These are phyloP conservation scores for Heliamphora exappendiculata DNA, from an alignment of 148 eudicot species.

Conservation along the genomic window DNA sequence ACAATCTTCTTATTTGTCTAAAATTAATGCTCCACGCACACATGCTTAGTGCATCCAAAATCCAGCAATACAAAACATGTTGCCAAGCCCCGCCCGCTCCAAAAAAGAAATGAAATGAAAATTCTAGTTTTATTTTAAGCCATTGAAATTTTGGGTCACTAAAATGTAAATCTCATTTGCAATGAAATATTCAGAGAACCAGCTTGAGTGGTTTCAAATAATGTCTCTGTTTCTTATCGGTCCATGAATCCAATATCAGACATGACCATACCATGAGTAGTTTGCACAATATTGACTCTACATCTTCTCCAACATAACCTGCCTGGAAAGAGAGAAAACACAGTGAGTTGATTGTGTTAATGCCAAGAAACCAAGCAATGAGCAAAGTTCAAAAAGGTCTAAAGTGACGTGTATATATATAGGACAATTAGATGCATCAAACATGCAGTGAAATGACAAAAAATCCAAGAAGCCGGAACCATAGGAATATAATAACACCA, in stretches of 20 bases:
- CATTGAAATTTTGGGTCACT: background rate
- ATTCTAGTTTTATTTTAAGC: no score
- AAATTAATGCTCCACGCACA: background rate
- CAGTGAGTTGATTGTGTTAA: constrained; percentile 1
- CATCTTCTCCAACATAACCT: constrained; percentile 46
- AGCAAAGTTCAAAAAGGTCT: background rate
- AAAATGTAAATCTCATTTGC: background rate
- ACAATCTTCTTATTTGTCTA: background rate
- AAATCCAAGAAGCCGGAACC: background rate
- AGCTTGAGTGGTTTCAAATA: background rate
- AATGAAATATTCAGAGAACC: background rate
- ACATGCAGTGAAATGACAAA: background rate
- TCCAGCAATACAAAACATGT: background rate
- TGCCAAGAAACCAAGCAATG: constrained; percentile 2
- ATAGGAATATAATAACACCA: background rate
- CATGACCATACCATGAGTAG: constrained; percentile 24
- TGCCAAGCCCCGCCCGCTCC: no score
- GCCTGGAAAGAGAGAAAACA: constrained; percentile 26
- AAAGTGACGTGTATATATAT: background rate
- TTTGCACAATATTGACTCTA: constrained; percentile 34
- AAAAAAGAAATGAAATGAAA: no score
- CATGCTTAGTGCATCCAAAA: background rate
- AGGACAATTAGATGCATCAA: background rate
- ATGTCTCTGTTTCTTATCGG: background rate
- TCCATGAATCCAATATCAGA: background rate